Conservation (phyloP, 208 protist species). For the Trypanosomatidae sp. region DNA sequence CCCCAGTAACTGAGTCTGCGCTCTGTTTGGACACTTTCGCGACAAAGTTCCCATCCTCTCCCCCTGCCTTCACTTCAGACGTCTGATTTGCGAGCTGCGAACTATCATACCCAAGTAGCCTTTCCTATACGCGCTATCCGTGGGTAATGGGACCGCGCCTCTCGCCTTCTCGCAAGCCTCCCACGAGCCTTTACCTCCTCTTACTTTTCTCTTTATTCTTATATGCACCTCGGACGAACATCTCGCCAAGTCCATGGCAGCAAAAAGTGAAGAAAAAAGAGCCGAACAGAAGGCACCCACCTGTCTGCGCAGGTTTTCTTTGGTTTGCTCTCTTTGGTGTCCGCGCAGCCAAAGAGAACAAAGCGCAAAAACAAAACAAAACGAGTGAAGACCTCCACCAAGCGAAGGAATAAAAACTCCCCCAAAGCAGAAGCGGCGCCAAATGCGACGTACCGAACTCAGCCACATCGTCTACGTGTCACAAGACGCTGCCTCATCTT, state of each 20-base stretch:
- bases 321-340: not conserved
- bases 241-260: too few species aligned
- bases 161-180: not conserved
- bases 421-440: not conserved
- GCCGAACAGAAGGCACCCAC: not conserved
- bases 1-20: too few species aligned
- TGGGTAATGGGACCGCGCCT: not conserved
- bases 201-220: conserved; percentile 1
- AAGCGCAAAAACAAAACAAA: not conserved
- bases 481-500: not conserved
- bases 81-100: not conserved
- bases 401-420: not conserved
- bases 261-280: not conserved
- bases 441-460: not conserved
- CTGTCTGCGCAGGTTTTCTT: not conserved
- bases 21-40: not conserved
- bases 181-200: not conserved
- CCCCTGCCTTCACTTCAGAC: not conserved
- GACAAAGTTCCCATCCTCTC: not conserved
- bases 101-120: not conserved
- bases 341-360: not conserved
- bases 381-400: not conserved
- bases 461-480: not conserved
- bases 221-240: not conserved
- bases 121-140: not conserved